Conservation (phyloP, 1,139 yeast genomes). For the Blastobotrys serpentis region DNA sequence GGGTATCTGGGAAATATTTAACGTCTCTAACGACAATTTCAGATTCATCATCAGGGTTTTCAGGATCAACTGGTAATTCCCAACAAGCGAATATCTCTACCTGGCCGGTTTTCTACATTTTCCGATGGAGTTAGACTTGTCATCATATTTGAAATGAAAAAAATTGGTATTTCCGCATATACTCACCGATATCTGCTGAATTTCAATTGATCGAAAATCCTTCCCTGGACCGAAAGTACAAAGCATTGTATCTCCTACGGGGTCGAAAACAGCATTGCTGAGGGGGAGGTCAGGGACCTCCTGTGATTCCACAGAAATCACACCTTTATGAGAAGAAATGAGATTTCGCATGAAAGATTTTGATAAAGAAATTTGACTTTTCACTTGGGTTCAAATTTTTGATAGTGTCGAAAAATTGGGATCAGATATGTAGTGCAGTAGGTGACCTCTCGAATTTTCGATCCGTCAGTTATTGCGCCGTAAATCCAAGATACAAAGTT, state of each 20-base stretch:
- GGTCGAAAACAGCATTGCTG: slow-evolving; percentile 65
- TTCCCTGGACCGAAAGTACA: slow-evolving; percentile 58
- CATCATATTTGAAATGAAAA: no score
- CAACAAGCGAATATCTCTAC: slow-evolving; percentile 29
- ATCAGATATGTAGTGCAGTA: not conserved
- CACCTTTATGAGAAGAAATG: slow-evolving; percentile 33
- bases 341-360: slow-evolving; percentile 31
- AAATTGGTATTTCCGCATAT: not conserved
- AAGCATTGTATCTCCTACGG: slow-evolving; percentile 70
- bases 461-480: no score
- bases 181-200: slow-evolving; percentile 44
- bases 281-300: slow-evolving; percentile 59
- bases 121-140: no score
- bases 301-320: slow-evolving; percentile 27
- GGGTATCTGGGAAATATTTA: slow-evolving; percentile 33
- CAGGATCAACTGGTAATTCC: slow-evolving; percentile 23
- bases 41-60: not conserved
- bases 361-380: not conserved
- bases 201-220: slow-evolving; percentile 57
- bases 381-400: slow-evolving; percentile 3
- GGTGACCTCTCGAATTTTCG: not conserved
- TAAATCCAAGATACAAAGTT: no score
- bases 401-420: slow-evolving; percentile 8
- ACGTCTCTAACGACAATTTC: slow-evolving; percentile 17
- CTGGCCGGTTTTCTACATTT: slow-evolving; percentile 30